Evolutionary conservation across 2,329 filamentous ascomycete genomes (phyloP).

Genomic region (Botrytis fabae): DNA sequence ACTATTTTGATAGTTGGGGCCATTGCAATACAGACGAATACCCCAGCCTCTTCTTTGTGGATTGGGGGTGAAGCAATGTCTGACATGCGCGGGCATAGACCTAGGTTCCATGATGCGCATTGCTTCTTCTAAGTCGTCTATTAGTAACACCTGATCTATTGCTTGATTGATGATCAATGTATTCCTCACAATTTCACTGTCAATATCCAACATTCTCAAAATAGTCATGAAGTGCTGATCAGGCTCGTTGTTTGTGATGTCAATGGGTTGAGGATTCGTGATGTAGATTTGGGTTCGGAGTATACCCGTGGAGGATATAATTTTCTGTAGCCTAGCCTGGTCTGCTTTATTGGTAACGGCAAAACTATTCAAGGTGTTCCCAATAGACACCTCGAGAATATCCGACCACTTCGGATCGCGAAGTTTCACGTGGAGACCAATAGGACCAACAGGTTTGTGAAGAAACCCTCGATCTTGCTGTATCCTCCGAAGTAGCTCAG

Average conservation of each 20-base stretch:
- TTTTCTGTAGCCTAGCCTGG: slow-evolving; percentile 61
- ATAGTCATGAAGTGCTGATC: slow-evolving; percentile 72
- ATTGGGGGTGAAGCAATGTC: slow-evolving; percentile 68
- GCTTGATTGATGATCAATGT: slow-evolving; percentile 78
- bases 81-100: slow-evolving; percentile 64
- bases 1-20: slow-evolving; percentile 43
- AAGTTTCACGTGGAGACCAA: slow-evolving; percentile 76
- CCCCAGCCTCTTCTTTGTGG: slow-evolving; percentile 62
- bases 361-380: slow-evolving; percentile 71
- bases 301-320: slow-evolving; percentile 59
- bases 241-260: slow-evolving; percentile 71
- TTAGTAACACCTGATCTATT: slow-evolving; percentile 83
- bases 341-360: slow-evolving; percentile 78
- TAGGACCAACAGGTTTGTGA: slow-evolving; percentile 75
- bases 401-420: slow-evolving; percentile 79
- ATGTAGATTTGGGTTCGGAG: slow-evolving; percentile 50
- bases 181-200: slow-evolving; percentile 74
- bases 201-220: slow-evolving; percentile 77
- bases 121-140: slow-evolving; percentile 67
- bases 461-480: slow-evolving; percentile 67
- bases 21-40: slow-evolving; percentile 55
- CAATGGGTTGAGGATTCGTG: slow-evolving; percentile 55
- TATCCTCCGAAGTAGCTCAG: slow-evolving; percentile 66
- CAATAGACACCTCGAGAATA: slow-evolving; percentile 76
- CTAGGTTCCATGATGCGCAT: slow-evolving; percentile 66